Conservation (phyloP, 2,329 filamentous ascomycete genomes). For the Diaporthe humulicola region DNA sequence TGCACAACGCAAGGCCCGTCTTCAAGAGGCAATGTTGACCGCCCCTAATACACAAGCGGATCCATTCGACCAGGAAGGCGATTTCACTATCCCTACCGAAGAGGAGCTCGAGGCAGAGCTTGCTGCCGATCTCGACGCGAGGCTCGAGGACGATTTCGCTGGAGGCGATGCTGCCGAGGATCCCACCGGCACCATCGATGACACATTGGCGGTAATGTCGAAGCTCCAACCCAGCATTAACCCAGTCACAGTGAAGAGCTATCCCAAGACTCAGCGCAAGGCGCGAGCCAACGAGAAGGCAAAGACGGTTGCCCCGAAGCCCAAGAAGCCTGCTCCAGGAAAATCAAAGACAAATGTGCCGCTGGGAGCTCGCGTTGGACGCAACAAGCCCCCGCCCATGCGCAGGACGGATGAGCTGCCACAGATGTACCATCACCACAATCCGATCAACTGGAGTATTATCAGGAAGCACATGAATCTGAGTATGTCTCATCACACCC, state of each 20-base stretch:
- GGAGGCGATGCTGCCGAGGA: neutral
- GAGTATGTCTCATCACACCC: slow-evolving; percentile 5
- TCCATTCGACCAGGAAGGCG: neutral
- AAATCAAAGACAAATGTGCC: neutral
- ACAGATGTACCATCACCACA: slow-evolving; percentile 15
- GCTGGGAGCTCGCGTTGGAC: neutral
- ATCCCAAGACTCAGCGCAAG: too few relatives aligned
- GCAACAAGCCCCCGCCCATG: neutral
- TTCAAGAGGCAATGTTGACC: neutral
- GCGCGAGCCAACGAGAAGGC: neutral
- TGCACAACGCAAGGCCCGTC: neutral
- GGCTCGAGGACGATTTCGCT: too few relatives aligned
- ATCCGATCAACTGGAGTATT: neutral
- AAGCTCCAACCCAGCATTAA: neutral
- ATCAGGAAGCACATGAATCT: slow-evolving; percentile 23
- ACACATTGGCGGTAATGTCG: neutral
- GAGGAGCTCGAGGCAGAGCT: neutral
- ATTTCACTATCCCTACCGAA: neutral
- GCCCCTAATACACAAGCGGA: neutral
- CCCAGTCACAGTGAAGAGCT: neutral
- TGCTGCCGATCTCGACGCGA: too few relatives aligned
- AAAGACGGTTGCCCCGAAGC: neutral
- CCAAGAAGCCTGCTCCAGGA: too few relatives aligned
- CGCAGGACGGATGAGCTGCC: neutral
- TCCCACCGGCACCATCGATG: neutral